Evolutionary conservation across 495 filamentous ascomycete genomes (phyloP), one percentile per base, ranked within the genome.

Genomic region (Collariella sp.): DNA sequence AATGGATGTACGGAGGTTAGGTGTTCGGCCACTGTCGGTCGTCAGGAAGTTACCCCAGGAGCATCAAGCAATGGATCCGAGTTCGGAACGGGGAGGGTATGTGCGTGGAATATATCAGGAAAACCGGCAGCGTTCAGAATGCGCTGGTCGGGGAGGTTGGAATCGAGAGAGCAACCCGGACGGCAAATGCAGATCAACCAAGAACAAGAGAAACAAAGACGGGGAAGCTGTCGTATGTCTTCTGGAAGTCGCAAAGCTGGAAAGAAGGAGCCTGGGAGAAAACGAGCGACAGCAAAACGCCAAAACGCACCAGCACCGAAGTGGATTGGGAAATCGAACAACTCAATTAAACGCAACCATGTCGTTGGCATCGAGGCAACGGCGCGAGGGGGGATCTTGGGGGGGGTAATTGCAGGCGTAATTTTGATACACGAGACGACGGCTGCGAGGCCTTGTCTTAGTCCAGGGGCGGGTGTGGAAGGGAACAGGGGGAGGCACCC

Each of bases 351-450:
- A 52, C 40, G 50, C 24, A 36, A 33, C 18, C 39, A 10, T 43
- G 50, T 16, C 26, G 50, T n/a, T 35, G 29, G 40, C 40, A 18
- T 24, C 12, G 40, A 33, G 11, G 9, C 6, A 7, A 24, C 7
- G 3, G 1, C 48, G 22, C 16, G 22, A 22, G 41, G 22, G 34
- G 24, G 26, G 26, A 4, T 31, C 26, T 31, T 31, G 4, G 26
- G 26, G n/a, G 31, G 11, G 31, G 18, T 41, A 39, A 29, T 31
- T 6, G 35, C 35, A 18, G 20, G 34, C 18, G 39, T 44, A 52
- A 52, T 52, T 52, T 51, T 35, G 41, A 53, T 36, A 53, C 50
- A 53, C 29, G 15, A 42, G 41, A 13, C 29, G 23, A 34, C 26
- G 31, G 29, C 38, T 13, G 20, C 13, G n/a, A n/a, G n/a, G n/a